These are phyloP conservation scores for Plasmodium cynomolgi DNA, from an alignment of 169 alveolate species.

Conservation along the genomic window DNA sequence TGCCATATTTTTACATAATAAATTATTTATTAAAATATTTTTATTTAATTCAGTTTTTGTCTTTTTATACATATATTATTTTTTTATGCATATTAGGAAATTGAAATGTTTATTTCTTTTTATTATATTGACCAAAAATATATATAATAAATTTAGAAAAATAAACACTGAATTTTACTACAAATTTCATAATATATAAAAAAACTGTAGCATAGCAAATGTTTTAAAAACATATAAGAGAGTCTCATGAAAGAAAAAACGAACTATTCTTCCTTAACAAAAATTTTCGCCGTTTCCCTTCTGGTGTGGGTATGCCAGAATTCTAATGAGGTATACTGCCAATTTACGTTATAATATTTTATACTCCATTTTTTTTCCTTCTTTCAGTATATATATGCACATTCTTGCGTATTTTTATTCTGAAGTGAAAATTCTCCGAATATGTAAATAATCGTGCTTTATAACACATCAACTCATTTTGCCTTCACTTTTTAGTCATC, in stretches of 20 bases:
- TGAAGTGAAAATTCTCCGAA: background rate
- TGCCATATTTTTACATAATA: background rate
- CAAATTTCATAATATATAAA: background rate
- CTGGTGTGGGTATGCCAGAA: conserved; percentile 1
- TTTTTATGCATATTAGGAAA: background rate
- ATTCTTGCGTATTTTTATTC: background rate
- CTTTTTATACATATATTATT: background rate
- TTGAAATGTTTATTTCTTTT: background rate
- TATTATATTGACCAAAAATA: background rate
- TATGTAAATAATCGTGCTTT: background rate
- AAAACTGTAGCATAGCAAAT: background rate
- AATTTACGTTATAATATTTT: background rate
- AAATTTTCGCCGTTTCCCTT: background rate
- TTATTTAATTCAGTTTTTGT: background rate
- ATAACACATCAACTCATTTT: background rate
- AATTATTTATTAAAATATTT: background rate
- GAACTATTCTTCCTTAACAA: background rate
- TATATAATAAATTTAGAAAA: background rate
- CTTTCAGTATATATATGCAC: background rate
- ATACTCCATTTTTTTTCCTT: background rate
- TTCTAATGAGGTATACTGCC: background rate
- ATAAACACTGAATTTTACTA: background rate
- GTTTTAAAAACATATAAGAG: background rate
- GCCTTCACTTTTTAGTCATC: background rate
- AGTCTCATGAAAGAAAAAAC: background rate